phyloP scores from a whole-genome alignment of 148 eudicot genomes.

The Rheum nobile region DNA sequence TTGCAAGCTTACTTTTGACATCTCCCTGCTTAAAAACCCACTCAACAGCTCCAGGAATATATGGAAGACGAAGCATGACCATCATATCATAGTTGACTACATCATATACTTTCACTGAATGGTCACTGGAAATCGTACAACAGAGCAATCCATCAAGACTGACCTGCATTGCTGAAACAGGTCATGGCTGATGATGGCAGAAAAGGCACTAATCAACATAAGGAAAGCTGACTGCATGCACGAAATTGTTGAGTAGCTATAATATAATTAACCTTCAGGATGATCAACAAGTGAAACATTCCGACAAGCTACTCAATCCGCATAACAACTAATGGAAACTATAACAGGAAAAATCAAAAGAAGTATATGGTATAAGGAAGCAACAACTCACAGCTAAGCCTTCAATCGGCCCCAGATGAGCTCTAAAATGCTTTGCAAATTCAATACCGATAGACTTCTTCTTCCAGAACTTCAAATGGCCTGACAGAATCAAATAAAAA shows the following conservation, averaged over 20 bases:
- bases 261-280: background rate
- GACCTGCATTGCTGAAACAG: constrained; percentile 56
- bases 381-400: constrained; percentile 81
- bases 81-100: constrained; percentile 98
- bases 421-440: constrained; percentile 96
- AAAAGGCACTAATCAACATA: constrained; percentile 6
- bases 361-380: background rate
- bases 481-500: constrained; percentile 19
- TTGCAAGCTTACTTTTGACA: constrained; percentile 82
- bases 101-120: constrained; percentile 82
- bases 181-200: constrained; percentile 23
- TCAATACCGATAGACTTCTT: constrained; percentile 81
- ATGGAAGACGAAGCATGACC: constrained; percentile 86
- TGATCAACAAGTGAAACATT: background rate
- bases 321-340: constrained; percentile 5
- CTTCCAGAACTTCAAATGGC: constrained; percentile 98
- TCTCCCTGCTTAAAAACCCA: constrained; percentile 97
- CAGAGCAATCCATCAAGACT: constrained; percentile 91
- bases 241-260: background rate
- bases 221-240: background rate
- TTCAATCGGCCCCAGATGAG: constrained; percentile 97
- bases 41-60: constrained; percentile 70
- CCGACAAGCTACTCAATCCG: background rate
- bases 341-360: constrained; percentile 2
- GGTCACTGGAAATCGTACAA: constrained; percentile 84